Evolutionary conservation across 306 rosid genomes (phyloP), one percentile per base, ranked within the genome.

Genomic region (Cucumis sativus): DNA sequence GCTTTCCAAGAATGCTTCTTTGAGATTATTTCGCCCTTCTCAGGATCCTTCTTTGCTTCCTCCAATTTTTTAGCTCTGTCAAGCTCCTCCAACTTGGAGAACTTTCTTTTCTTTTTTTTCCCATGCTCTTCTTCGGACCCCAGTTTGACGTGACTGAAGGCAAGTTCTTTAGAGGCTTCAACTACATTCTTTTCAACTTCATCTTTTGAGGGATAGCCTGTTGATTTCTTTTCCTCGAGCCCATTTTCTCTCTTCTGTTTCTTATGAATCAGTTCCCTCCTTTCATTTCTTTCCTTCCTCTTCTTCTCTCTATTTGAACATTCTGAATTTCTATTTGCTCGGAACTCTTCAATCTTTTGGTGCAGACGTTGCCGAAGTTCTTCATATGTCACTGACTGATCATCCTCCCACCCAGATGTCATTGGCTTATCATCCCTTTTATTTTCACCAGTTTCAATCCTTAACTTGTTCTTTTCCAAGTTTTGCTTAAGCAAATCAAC

Each of bases 1-100:
- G 97, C 85, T 57, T 83, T 85, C 98, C 97, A 88, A 1, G 93
- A 82, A 61, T 88, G 88, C 84, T 87, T 85, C 78, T 84, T 82
- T 6, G 89, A 82, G 75, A 91, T 52, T 17, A 59, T 75, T 47
- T 85, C 87, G 9, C 88, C 97, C 74, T 91, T 88, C 76, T 86
- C 90, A 3, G 98, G 92, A 80, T 91, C 97, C n/a, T 81, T 86
- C 90, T 87, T 89, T 18, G 83, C 87, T 79, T 91, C 91, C 63
- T 85, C 87, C 80, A 88, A 75, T 81, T 83, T 82, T 83, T 85
- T 87, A 6, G 97, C 98, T 83, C 77, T 85, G 72, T 87, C 97
- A 81, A 93, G 97, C 78, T 91, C 97, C 88, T 80, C 82, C 23
- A 16, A 10, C 80, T 85, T 91, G 13, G 96, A 91, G 60, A 91